Evolutionary conservation across 116 monocot species (phyloP), one percentile per base, ranked within the genome.

Genomic region (Phalaenopsis hybrid): DNA sequence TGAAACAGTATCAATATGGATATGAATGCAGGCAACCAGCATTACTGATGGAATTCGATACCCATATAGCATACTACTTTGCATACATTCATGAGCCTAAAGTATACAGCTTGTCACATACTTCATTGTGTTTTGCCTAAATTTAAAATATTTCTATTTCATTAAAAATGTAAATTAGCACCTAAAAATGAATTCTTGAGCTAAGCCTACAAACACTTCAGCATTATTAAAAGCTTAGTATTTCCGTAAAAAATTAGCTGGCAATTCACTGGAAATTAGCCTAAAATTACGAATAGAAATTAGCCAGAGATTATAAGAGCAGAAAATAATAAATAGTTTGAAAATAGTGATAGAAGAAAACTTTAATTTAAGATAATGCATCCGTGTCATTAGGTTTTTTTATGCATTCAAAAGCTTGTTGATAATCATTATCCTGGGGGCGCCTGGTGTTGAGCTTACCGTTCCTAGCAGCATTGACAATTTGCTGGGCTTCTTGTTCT

Each of bases 401-500:
- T 28, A 37, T 37, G 37, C 37, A 37, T 37, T 37, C 37, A 37
- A 37, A 37, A 3, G 37, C 37, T 37, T 3, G 37, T 37, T 37
- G 37, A 37, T 37, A 37, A 37, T 37, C 37, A 37, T 37, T 37
- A 3, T 0, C 37, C 37, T 37, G 3, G 3, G 1, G 37, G 37
- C 1, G 3, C 37, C 3, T 37, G 37, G 37, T 3, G 46, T 8
- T 41, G 18, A 43, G 50, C 28, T 25, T 83, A 89, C 88, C 88
- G 83, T 75, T 86, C 73, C 88, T 86, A 68, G 88, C 88, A 80
- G 81, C 83, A 81, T 83, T 86, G 48, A 89, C 86, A 79, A 86
- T 89, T 23, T 83, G 86, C 79, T 89, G 88, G 33, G 88, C 88
- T 68, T 89, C 88, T 59, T 89, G 88, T 65, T 89, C 88, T 55